Base-by-base conservation (phyloP, 768 basidiomycete genomes). In the Trametes meyenii region DNA sequence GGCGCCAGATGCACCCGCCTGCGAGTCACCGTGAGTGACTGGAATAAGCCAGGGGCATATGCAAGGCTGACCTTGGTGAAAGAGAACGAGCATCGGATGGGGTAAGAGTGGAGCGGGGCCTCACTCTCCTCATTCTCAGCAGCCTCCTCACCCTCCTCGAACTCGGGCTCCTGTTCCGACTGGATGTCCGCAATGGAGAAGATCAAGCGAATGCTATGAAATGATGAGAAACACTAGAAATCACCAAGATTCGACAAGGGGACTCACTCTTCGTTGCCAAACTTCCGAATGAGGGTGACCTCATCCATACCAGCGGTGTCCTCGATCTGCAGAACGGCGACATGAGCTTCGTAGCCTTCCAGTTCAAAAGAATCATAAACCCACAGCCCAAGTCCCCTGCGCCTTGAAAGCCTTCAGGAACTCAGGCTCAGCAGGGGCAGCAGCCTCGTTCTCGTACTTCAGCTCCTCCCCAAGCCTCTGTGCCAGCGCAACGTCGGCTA, bases 151-250 rank as follows among this genome's bases (percentile, higher is more conserved):
- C 66, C 69, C 36, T 74, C 72, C 44, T 77, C 76, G 29, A 74
- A 69, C 46, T 75, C 71, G 12, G 73, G 66, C 62, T 76, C 77
- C 57, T 79, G 75, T 56, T 70, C 68, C 8, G 72, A 73, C 67
- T 92, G 85, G 54, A 96, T 80, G 74, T 98, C 96, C 42, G 91
- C 88, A 66, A 96, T 92, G 61, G 94, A 94, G 83, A 98, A 97
- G 74, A 94, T 88, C 71, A 96, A 73, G 35, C 89, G 91, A 74
- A 98, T 84, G 66, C 94, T 96, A 69, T 23, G 35, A 13, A 38
- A 10, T n/a, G 45, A 57, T 35, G 46, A 55, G 35, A 36, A n/a
- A 33, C 29, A 33, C 29, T 8, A 33, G 8, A 14, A 16, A 54
- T 26, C 11, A 42, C 0, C 11, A 1, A 17, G 17, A 21, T 12